Evolutionary conservation across 139 green algal genomes (phyloP), one percentile per base, ranked within the genome.

Genomic region (Astrephomene gubernaculifera): DNA sequence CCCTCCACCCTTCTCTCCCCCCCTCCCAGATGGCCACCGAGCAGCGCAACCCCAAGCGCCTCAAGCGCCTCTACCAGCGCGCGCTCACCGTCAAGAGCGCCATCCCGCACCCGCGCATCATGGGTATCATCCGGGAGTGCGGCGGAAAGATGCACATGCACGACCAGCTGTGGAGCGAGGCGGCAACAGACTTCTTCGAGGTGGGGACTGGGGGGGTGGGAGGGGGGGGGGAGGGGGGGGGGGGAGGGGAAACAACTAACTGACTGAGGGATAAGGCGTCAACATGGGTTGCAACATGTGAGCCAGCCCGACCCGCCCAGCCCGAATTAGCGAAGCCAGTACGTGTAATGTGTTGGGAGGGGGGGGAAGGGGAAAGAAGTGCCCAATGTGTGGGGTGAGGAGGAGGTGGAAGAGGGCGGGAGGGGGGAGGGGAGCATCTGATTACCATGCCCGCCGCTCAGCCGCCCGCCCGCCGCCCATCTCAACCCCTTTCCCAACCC

Each of bases 141-240:
- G 97, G 97, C 52, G 97, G 97, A 64, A 99, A 99, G 92, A 99
- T 99, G 97, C 94, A 99, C 91, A 98, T 98, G 95, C 90, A 94
- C 21, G 96, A 99, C 89, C 91, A 96, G 61, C 43, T 89, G 39
- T 99, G 96, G 96, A 86, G 83, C 29, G 91, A 98, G 4, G 97
- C 97, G 4, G 93, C 94, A 57, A 99, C 97, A 5, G 97, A 99
- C 90, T 99, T 99, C 87, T 99, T 99, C 87, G 97, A 99, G 93
- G 94, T 95, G 83, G 6, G 74, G 2, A 2, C 17, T 33, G 65
- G 57, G 14, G 57, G 57, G 19, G 19, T 67, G 49, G 49, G 14
- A 57, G 49, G 49, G 49, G 17, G 49, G 49, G 49, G 49, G 14
- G 14, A 12, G 57, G 57, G 57, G 57, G 17, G 57, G n/a, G 57